Percentiles rank a stretch among this genome's conserved stretches.
Conservation (phyloP, 495 filamentous ascomycete species). For the Aspergillus heteromorphus region DNA sequence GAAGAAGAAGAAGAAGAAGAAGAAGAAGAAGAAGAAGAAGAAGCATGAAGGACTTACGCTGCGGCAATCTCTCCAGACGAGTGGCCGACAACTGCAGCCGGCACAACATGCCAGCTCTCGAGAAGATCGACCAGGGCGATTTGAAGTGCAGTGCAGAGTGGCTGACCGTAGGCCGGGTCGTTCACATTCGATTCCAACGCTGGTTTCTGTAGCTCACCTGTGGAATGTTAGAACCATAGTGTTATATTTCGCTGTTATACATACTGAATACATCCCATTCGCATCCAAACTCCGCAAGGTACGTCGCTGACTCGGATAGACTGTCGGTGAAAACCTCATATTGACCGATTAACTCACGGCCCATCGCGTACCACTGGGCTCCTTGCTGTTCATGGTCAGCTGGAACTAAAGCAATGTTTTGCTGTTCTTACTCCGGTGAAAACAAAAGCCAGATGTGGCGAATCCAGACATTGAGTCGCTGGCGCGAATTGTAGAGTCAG, state of each 20-base stretch:
- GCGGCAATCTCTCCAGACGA: constrained; percentile 42
- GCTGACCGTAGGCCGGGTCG: constrained; percentile 19
- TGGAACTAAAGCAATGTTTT: not conserved
- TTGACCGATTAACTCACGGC: not conserved
- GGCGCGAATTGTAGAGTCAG: not conserved
- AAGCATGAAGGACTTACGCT: constrained; percentile 10
- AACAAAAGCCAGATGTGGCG: not conserved
- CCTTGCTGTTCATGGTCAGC: not conserved
- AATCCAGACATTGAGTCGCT: not conserved
- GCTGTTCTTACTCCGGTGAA: not conserved
- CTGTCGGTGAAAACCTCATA: not conserved
- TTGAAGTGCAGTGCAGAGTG: constrained; percentile 40
- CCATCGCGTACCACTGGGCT: not conserved
- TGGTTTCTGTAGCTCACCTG: not conserved
- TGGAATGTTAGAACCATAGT: not conserved
- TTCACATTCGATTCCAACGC: not conserved
- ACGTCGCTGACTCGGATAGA: not conserved
- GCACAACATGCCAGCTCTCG: constrained; percentile 26
- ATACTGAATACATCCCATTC: not conserved
- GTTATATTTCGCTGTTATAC: not conserved
- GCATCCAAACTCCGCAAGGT: not conserved
- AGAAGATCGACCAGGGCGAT: constrained; percentile 38
- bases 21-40: too few species aligned
- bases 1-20: too few species aligned
- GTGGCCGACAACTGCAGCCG: constrained; percentile 32